phyloP scores from a whole-genome alignment of 2,329 filamentous ascomycete species.

The Rhinocladiella similis region DNA sequence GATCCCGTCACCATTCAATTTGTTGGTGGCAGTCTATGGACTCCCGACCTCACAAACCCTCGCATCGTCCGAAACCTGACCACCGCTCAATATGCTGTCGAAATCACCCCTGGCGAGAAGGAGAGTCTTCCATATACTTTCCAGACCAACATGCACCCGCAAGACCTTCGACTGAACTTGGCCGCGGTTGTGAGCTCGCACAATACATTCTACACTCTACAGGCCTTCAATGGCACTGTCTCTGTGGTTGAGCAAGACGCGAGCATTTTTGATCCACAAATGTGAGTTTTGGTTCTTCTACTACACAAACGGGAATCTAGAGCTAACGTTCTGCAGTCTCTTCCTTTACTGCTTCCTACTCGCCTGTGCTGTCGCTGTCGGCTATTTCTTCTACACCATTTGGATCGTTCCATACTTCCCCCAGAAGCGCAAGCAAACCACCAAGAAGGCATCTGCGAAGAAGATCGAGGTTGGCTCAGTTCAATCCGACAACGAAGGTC shows the following conservation, averaged over 20 bases:
- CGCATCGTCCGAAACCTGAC: slow-evolving; percentile 83
- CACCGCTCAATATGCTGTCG: slow-evolving; percentile 68
- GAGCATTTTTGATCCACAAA: slow-evolving; percentile 91
- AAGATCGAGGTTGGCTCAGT: slow-evolving; percentile 62
- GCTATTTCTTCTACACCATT: slow-evolving; percentile 97
- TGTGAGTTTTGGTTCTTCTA: slow-evolving; percentile 55
- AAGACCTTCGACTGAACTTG: slow-evolving; percentile 79
- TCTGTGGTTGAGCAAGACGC: slow-evolving; percentile 86
- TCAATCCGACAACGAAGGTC: slow-evolving; percentile 69
- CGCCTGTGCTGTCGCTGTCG: slow-evolving; percentile 72
- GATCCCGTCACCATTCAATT: slow-evolving; percentile 73
- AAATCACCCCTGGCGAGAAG: slow-evolving; percentile 73
- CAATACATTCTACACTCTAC: slow-evolving; percentile 67
- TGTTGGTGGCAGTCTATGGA: slow-evolving; percentile 71
- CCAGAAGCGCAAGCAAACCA: slow-evolving; percentile 49
- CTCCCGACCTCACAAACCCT: slow-evolving; percentile 56
- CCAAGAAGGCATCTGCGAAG: slow-evolving; percentile 64
- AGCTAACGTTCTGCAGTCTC: slow-evolving; percentile 61
- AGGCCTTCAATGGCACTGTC: slow-evolving; percentile 79
- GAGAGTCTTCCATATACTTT: slow-evolving; percentile 67
- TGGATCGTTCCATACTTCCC: slow-evolving; percentile 97
- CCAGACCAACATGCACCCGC: slow-evolving; percentile 86
- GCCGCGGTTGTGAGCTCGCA: slow-evolving; percentile 65
- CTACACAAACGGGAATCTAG: background rate
- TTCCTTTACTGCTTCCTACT: slow-evolving; percentile 95